A percentile compares a stretch with the other conserved stretches of the same genome.
These are phyloP conservation scores for Penicillium ochrochloron DNA, from an alignment of 495 filamentous ascomycete genomes.

Conservation along the genomic window DNA sequence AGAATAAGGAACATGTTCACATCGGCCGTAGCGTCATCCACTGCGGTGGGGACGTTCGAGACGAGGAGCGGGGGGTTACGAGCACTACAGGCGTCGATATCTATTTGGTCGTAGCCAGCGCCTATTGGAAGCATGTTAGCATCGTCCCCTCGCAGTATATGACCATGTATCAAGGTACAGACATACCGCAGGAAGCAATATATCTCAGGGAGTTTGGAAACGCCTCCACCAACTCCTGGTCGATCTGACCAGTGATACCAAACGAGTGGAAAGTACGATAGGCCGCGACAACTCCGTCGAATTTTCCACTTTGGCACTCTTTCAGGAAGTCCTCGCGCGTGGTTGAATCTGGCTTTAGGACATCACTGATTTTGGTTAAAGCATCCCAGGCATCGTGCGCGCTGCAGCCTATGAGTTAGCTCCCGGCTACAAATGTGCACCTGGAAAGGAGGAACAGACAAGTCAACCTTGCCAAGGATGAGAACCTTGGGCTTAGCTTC, in stretches of 20 bases:
- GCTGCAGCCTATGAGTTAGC: slow-evolving; percentile 13
- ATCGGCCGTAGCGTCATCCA: slow-evolving; percentile 83
- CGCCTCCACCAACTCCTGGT: slow-evolving; percentile 66
- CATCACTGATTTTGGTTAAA: slow-evolving; percentile 54
- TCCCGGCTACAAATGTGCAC: background rate
- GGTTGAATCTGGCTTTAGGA: slow-evolving; percentile 52
- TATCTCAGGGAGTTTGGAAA: slow-evolving; percentile 60
- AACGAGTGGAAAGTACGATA: slow-evolving; percentile 80
- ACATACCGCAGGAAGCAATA: slow-evolving; percentile 59
- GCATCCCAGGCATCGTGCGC: slow-evolving; percentile 47
- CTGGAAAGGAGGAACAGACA: slow-evolving; percentile 43
- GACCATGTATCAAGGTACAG: background rate
- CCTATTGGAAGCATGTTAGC: slow-evolving; percentile 38
- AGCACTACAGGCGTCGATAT: slow-evolving; percentile 69
- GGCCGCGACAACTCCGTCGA: slow-evolving; percentile 67
- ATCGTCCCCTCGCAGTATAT: background rate
- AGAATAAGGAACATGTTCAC: slow-evolving; percentile 77
- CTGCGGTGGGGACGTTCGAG: slow-evolving; percentile 79
- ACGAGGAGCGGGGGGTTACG: slow-evolving; percentile 63
- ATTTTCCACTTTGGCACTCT: slow-evolving; percentile 69
- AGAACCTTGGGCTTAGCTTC: slow-evolving; percentile 53
- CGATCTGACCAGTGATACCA: slow-evolving; percentile 67
- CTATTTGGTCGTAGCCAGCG: slow-evolving; percentile 83
- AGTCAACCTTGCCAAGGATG: slow-evolving; percentile 60
- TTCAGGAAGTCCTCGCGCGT: slow-evolving; percentile 71